A percentile compares a stretch with the other conserved stretches of the same genome.
These are phyloP conservation scores for Plasmodium relictum DNA, from an alignment of 169 alveolate genomes.

Conservation along the genomic window DNA sequence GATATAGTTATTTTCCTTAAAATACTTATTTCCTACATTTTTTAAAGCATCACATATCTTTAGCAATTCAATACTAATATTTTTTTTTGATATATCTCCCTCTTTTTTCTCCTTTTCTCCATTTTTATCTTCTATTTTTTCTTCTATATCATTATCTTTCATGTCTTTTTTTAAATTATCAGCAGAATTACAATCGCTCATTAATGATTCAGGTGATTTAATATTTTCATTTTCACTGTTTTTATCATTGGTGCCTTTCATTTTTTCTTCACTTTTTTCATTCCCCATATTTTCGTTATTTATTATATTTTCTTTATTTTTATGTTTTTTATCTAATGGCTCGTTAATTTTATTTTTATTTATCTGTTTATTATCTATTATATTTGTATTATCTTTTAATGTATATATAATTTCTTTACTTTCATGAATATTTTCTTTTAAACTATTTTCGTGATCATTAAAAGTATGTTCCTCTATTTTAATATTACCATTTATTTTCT, in stretches of 20 bases:
- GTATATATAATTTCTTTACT: constrained; percentile 32
- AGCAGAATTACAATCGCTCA: constrained; percentile 13
- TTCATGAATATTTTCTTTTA: constrained; percentile 7
- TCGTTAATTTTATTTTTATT: neutral
- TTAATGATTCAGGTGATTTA: constrained; percentile 10
- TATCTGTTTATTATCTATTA: too few species aligned
- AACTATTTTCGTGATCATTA: neutral
- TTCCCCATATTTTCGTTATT: constrained; percentile 13
- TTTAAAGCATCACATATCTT: constrained; percentile 66
- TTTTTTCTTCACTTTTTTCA: constrained; percentile 17
- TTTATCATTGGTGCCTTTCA: neutral
- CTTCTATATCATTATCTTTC: neutral
- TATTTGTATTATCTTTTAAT: constrained; percentile 6
- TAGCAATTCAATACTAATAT: constrained; percentile 42
- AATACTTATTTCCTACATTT: constrained; percentile 74
- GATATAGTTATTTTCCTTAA: constrained; percentile 67
- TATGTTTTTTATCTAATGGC: neutral
- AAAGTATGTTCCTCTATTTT: constrained; percentile 31
- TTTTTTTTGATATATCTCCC: neutral
- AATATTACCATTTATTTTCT: constrained; percentile 10
- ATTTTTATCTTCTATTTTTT: neutral
- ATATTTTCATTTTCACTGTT: neutral
- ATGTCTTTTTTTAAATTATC: constrained; percentile 16
- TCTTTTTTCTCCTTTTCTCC: constrained; percentile 9
- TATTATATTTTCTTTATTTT: constrained; percentile 12